Percentiles rank a stretch among this genome's conserved stretches.
Evolutionary conservation across 495 filamentous ascomycete genomes (phyloP).

Genomic region (Thermochaetoides thermophila): DNA sequence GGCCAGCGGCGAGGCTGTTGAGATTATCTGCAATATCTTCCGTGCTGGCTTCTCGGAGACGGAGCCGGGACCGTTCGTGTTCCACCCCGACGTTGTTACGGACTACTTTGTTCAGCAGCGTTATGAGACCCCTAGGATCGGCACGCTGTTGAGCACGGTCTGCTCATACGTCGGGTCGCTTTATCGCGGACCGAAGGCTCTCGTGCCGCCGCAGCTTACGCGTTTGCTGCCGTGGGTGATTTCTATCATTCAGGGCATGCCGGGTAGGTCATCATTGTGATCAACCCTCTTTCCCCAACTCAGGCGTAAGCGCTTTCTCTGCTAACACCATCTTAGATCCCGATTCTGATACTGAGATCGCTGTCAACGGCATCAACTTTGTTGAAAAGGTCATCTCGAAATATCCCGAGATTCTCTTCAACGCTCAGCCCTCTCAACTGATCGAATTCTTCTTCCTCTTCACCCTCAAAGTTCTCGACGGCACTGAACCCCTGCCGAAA

Average conservation of each 20-base stretch:
- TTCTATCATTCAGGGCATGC: constrained; percentile 45
- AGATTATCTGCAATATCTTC: constrained; percentile 60
- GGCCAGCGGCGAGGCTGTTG: constrained; percentile 52
- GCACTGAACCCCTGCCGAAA: constrained; percentile 67
- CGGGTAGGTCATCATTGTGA: constrained; percentile 29
- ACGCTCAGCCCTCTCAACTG: constrained; percentile 30
- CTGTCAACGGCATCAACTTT: constrained; percentile 63
- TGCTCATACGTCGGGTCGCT: constrained; percentile 59
- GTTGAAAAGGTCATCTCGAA: constrained; percentile 49
- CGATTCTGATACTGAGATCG: constrained; percentile 61
- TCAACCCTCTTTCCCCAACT: neutral
- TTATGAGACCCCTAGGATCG: constrained; percentile 50
- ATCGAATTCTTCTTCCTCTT: constrained; percentile 65
- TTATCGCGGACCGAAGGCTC: constrained; percentile 30
- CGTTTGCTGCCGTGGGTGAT: constrained; percentile 51
- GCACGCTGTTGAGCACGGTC: constrained; percentile 62
- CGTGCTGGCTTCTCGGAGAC: constrained; percentile 68
- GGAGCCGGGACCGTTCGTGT: constrained; percentile 60
- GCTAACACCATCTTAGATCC: constrained; percentile 28
- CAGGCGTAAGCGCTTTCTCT: neutral
- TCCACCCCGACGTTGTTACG: constrained; percentile 54
- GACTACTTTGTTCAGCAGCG: constrained; percentile 53
- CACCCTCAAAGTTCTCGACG: constrained; percentile 53
- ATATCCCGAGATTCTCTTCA: constrained; percentile 44
- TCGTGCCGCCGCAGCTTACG: constrained; percentile 28